Evolutionary conservation across 2,329 filamentous ascomycete species (phyloP).

Genomic region (Colletotrichum simmondsii): DNA sequence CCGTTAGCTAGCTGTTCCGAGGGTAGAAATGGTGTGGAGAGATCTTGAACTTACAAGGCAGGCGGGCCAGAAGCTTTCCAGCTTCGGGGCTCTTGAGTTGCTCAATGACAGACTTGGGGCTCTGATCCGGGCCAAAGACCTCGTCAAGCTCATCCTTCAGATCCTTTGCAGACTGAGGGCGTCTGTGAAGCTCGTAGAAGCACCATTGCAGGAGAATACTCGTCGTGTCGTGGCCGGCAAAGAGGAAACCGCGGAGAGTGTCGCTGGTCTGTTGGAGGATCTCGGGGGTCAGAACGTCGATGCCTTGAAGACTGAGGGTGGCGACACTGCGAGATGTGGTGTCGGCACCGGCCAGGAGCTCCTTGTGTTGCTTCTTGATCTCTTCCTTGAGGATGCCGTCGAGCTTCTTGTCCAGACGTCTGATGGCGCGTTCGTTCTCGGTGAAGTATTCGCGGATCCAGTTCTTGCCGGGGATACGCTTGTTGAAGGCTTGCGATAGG

Average conservation of each 20-base stretch:
- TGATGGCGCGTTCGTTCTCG: constrained; percentile 39
- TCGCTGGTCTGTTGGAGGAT: constrained; percentile 45
- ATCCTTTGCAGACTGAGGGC: constrained; percentile 40
- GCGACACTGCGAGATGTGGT: constrained; percentile 41
- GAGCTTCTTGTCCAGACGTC: constrained; percentile 38
- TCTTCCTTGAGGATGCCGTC: constrained; percentile 38
- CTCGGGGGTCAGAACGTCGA: constrained; percentile 39
- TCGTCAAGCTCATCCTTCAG: constrained; percentile 48
- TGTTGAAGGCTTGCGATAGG: constrained; percentile 22
- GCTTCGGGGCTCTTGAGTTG: constrained; percentile 40
- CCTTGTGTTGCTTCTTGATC: constrained; percentile 22
- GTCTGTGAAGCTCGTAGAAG: constrained; percentile 48
- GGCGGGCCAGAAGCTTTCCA: constrained; percentile 43
- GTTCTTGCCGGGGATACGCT: constrained; percentile 36
- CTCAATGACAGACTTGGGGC: constrained; percentile 38
- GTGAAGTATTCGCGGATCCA: constrained; percentile 39
- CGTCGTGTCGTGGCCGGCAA: constrained; percentile 54
- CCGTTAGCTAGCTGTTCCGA: not conserved
- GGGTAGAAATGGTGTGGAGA: too few species aligned
- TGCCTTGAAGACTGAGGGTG: constrained; percentile 44
- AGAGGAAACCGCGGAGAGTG: constrained; percentile 50
- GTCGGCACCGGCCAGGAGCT: constrained; percentile 18
- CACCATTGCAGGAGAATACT: constrained; percentile 48
- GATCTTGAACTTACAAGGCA: constrained; percentile 38
- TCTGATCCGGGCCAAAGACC: constrained; percentile 44